Evolutionary conservation across 164 flowering plant genomes (phyloP).

Genomic region (Stephania cephalantha): DNA sequence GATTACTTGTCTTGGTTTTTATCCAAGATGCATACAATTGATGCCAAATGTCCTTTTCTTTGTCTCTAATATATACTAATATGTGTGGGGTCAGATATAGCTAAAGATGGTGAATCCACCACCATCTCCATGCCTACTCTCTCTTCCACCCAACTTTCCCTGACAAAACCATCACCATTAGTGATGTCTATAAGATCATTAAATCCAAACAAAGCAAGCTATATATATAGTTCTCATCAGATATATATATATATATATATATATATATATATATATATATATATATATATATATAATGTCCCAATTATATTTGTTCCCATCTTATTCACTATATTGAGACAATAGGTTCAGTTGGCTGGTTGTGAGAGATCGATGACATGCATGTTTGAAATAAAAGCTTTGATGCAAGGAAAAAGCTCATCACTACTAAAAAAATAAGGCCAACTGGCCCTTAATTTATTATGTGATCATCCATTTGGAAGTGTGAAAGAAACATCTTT

Average conservation of each 20-base stretch:
- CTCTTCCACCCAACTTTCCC: background rate
- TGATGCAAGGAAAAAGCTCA: background rate
- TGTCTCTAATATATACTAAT: background rate
- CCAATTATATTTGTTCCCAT: background rate
- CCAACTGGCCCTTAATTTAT: background rate
- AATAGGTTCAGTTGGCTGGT: background rate
- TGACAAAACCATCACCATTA: background rate
- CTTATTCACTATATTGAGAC: background rate
- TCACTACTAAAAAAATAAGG: background rate
- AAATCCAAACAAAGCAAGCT: background rate
- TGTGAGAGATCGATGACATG: background rate
- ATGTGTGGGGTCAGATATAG: background rate
- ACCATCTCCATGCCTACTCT: background rate
- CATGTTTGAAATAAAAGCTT: background rate
- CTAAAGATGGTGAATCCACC: background rate
- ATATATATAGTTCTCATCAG: background rate
- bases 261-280: no score
- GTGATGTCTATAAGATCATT: background rate
- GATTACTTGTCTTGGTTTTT: background rate
- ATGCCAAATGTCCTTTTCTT: background rate
- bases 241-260: no score
- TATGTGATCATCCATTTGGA: background rate
- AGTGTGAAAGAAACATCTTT: background rate
- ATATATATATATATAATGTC: no score
- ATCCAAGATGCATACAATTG: background rate